Evolutionary conservation across 2,329 filamentous ascomycete species (phyloP), one percentile per base, ranked within the genome.

Genomic region (Lecanosticta acicola): DNA sequence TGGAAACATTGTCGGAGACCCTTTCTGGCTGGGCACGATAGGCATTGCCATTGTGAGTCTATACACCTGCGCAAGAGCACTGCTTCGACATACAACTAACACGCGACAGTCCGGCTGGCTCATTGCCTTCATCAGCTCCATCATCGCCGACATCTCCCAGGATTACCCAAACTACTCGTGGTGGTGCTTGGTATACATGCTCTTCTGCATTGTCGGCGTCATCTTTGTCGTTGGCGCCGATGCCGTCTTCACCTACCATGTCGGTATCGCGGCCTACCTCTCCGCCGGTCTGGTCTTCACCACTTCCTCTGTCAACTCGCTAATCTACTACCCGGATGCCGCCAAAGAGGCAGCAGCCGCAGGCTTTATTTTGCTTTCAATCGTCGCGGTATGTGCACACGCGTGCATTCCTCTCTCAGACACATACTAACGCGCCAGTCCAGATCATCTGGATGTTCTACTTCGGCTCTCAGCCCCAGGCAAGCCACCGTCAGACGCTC

Each of bases 361-460:
- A 49, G 93, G 93, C 37, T 94, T 94, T 68, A 95, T 98, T 51
- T 76, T 98, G 42, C 75, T 97, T 38, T 91, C 89, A 48, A 96
- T 97, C 80, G 83, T 96, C 45, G 81, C 85, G 58, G 90, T 96
- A 79, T 62, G 87, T 74, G 20, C 24, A 29, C n/a, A 29, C 7
- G 24, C 24, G 24, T 11, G 5, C 24, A 29, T 5, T 7, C 10
- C 26, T 16, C n/a, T 11, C 20, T 21, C 42, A 26, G 16, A 43
- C 26, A 45, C 24, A 20, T 41, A 52, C 59, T 37, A 37, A 18
- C 19, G 16, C 35, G 14, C 3, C 5, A 17, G 14, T 37, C n/a
- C 35, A 96, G 90, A 87, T 95, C 59, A 80, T 97, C 49, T 98
- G 93, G 93, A 95, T 96, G 58, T 94, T 97, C 71, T 97, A 97